Evolutionary conservation across 2,329 filamentous ascomycete species (phyloP).

Genomic region (Botryosphaeria dothidea): DNA sequence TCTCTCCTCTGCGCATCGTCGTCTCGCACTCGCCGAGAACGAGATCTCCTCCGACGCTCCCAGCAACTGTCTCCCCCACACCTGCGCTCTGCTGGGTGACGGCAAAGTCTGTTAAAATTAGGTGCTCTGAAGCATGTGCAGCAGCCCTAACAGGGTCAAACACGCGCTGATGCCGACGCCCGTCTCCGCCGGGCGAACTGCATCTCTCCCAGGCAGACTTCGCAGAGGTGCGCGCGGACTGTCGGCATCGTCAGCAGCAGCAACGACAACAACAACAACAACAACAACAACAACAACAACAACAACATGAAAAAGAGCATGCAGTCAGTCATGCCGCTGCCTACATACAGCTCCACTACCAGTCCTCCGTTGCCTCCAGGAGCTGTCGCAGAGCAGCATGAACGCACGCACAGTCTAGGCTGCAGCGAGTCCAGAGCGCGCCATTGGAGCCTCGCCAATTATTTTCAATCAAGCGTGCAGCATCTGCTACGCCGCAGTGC

Average conservation of each 20-base stretch:
- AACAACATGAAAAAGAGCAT: neutral
- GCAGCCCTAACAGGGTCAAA: neutral
- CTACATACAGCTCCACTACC: neutral
- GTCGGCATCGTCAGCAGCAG: neutral
- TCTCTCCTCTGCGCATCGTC: neutral
- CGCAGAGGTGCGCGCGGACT: neutral
- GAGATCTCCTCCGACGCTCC: neutral
- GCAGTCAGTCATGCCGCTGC: neutral
- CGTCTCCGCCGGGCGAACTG: neutral
- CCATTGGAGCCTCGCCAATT: neutral
- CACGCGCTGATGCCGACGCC: neutral
- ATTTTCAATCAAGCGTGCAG: neutral
- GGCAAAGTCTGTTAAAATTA: slow-evolving; percentile 2
- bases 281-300: neutral
- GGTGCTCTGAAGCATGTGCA: neutral
- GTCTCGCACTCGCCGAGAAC: neutral
- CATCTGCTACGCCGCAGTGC: neutral
- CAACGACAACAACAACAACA: too few relatives aligned
- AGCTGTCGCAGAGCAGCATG: neutral
- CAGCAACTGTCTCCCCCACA: neutral
- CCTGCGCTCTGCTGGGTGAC: neutral
- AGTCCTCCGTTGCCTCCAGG: neutral
- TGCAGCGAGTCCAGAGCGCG: neutral
- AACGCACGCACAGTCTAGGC: neutral
- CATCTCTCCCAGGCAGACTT: neutral